A percentile compares a stretch with the other conserved stretches of the same genome.
Evolutionary conservation across 2,329 filamentous ascomycete genomes (phyloP).

Genomic region (Paecilomyces variotii): DNA sequence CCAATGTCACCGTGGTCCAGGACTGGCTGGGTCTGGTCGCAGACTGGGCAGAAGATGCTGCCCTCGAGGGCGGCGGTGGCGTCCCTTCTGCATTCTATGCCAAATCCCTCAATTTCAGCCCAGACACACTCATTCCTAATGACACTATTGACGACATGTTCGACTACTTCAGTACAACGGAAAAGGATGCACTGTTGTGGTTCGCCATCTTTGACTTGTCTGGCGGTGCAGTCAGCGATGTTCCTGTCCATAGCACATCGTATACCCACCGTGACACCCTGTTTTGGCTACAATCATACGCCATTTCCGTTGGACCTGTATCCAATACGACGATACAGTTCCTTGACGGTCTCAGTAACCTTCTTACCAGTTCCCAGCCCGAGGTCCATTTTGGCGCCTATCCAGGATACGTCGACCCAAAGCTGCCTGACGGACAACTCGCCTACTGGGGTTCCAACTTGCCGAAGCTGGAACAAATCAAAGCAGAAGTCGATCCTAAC

Average conservation of each 20-base stretch:
- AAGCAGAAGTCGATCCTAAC: slow-evolving; percentile 45
- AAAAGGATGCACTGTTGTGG: slow-evolving; percentile 50
- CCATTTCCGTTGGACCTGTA: slow-evolving; percentile 41
- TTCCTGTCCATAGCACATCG: slow-evolving; percentile 48
- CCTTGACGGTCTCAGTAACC: slow-evolving; percentile 43
- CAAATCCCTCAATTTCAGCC: slow-evolving; percentile 49
- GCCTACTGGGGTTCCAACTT: slow-evolving; percentile 52
- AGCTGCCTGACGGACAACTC: slow-evolving; percentile 37
- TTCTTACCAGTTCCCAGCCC: slow-evolving; percentile 21
- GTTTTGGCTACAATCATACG: slow-evolving; percentile 58
- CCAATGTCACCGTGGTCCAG: slow-evolving; percentile 16
- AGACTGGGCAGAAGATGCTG: slow-evolving; percentile 18
- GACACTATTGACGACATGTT: slow-evolving; percentile 45
- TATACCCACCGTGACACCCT: slow-evolving; percentile 58
- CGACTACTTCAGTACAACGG: slow-evolving; percentile 42
- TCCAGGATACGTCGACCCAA: slow-evolving; percentile 55
- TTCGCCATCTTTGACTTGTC: slow-evolving; percentile 56
- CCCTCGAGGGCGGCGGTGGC: slow-evolving; percentile 23
- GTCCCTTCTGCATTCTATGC: slow-evolving; percentile 47
- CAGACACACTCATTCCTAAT: slow-evolving; percentile 41
- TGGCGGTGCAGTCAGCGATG: slow-evolving; percentile 53
- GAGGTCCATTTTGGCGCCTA: slow-evolving; percentile 45
- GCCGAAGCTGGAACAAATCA: slow-evolving; percentile 40
- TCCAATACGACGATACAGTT: slow-evolving; percentile 43
- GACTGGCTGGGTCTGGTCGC: slow-evolving; percentile 22